Conservation (phyloP, 2,329 filamentous ascomycete species). For the Penicillium sp. region DNA sequence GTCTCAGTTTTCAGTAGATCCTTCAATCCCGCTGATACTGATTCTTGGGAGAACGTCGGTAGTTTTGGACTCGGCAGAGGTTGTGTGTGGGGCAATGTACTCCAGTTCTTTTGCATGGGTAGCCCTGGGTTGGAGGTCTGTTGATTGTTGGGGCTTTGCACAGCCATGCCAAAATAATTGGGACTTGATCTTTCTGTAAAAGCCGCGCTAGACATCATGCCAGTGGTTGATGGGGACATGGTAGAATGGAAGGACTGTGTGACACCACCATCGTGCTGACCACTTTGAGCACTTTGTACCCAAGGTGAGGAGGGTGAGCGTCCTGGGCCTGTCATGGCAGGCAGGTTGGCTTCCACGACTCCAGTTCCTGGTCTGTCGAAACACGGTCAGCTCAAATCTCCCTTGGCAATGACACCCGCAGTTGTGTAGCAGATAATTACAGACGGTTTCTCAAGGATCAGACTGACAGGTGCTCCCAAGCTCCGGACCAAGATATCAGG, state of each 20-base stretch:
- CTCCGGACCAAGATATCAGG: neutral
- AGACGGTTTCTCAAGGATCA: neutral
- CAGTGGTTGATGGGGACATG: constrained; percentile 18
- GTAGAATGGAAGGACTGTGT: constrained; percentile 14
- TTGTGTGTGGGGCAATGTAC: constrained; percentile 59
- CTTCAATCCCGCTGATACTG: constrained; percentile 72
- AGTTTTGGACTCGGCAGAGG: constrained; percentile 46
- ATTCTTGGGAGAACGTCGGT: constrained; percentile 47
- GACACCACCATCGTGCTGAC: constrained; percentile 13
- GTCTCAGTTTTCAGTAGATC: constrained; percentile 51
- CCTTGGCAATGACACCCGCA: neutral
- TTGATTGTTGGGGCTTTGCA: constrained; percentile 53
- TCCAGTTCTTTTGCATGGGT: constrained; percentile 64
- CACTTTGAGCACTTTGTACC: constrained; percentile 21
- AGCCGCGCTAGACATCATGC: constrained; percentile 11
- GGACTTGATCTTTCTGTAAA: constrained; percentile 49
- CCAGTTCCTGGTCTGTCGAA: neutral
- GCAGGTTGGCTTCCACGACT: constrained; percentile 16
- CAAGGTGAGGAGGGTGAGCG: constrained; percentile 29
- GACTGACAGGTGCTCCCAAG: neutral
- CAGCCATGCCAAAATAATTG: constrained; percentile 75
- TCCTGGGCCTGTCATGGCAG: constrained; percentile 28
- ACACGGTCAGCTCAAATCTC: constrained; percentile 1
- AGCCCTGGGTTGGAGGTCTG: constrained; percentile 53
- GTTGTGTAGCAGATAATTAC: neutral